A percentile compares a stretch with the other conserved stretches of the same genome.
Conservation (phyloP, 495 filamentous ascomycete species). For the Annulohypoxylon stygium region DNA sequence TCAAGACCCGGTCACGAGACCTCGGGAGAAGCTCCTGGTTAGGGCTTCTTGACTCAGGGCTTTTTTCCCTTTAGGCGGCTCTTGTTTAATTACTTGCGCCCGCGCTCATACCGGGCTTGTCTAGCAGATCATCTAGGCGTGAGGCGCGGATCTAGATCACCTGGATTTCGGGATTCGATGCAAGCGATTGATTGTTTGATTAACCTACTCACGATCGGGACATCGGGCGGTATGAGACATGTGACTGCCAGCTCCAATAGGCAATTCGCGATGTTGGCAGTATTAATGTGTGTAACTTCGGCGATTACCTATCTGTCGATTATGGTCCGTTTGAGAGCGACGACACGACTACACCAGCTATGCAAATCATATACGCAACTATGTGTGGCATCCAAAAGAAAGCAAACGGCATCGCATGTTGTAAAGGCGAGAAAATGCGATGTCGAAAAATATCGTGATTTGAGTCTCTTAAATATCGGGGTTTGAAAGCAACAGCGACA, state of each 20-base stretch:
- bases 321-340: slow-evolving; percentile 11
- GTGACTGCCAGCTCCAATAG: slow-evolving; percentile 28
- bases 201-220: neutral
- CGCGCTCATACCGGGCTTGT: slow-evolving; percentile 16
- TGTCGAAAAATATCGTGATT: slow-evolving; percentile 37
- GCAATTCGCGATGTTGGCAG: slow-evolving; percentile 13
- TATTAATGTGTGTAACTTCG: slow-evolving; percentile 20
- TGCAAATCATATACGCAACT: slow-evolving; percentile 18
- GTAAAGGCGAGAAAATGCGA: slow-evolving; percentile 18
- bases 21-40: slow-evolving; percentile 25
- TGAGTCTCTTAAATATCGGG: slow-evolving; percentile 28
- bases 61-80: neutral
- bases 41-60: slow-evolving; percentile 22
- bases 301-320: slow-evolving; percentile 31
- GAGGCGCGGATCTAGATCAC: slow-evolving; percentile 39
- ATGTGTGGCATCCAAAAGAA: neutral
- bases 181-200: slow-evolving; percentile 18
- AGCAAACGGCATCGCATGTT: slow-evolving; percentile 16
- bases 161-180: slow-evolving; percentile 2
- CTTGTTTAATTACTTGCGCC: slow-evolving; percentile 36
- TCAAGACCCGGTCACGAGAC: slow-evolving; percentile 3
- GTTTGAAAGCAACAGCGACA: slow-evolving; percentile 42
- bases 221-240: slow-evolving; percentile 17
- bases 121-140: slow-evolving; percentile 29
- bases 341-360: neutral